Evolutionary conservation across 257 asterid genomes (phyloP), one percentile per base, ranked within the genome.

Genomic region (Ilex asprella): DNA sequence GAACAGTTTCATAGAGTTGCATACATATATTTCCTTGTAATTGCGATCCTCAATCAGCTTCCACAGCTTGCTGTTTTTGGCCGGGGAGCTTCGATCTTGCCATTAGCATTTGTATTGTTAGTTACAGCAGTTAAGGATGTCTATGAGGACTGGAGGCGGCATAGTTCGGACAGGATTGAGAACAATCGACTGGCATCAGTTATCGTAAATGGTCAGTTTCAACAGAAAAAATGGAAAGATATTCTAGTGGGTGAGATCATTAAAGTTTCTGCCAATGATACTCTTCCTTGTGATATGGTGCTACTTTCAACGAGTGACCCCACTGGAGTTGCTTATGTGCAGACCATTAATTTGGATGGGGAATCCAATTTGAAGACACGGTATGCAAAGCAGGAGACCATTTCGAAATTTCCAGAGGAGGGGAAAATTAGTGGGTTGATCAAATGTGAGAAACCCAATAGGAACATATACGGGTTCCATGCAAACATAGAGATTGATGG

Each of bases 11-110:
- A 81, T 67, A 89, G 99, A 72, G 87, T 93, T 59, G 99, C 99
- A 55, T 93, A 93, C 64, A 58, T 93, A 2, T 93, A 93, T 75
- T 93, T 93, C 78, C 91, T 93, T 30, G 96, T 76, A 50, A 93
- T 93, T 73, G 99, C 95, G 49, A 67, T 89, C 65, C 95, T 93
- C 76, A 93, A 93, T 69, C 99, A 93, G 83, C 82, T 93, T 47
- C 99, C 99, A 21, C 97, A 87, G 81, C 77, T 93, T 68, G 99
- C 99, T 69, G 99, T 93, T 30, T 93, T 93, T n/a, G 99, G 99
- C 35, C 81, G 99, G 32, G 84, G 60, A 50, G 96, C 91, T 85
- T 93, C 99, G 1, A 61, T 89, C 67, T 9, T 89, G 70, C 99
- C 99, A 0, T 74, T 93, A 69, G 94, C 96, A 31, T 62, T 87